Evolutionary conservation across 108 stramenopile genomes (phyloP), one percentile per base, ranked within the genome.

Genomic region (Conticribra guillardii): DNA sequence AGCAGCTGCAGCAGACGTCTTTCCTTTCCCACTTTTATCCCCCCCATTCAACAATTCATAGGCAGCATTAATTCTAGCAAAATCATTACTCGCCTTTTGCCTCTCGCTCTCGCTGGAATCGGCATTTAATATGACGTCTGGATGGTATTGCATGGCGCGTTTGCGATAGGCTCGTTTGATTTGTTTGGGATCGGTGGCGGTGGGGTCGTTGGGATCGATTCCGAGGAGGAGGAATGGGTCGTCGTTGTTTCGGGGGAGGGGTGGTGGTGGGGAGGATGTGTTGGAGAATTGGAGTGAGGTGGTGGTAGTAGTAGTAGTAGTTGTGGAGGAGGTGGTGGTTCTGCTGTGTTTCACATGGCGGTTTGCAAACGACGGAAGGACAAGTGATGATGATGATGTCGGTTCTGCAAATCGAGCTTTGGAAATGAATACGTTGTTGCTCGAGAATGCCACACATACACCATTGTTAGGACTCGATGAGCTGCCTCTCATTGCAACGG

Each of bases 21-120:
- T 52, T 15, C 78, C 64, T 30, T 48, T 54, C 14, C 48, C 74
- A 44, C 72, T 57, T 30, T 48, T 54, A 4, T 33, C 74, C 30
- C 72, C 80, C 19, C 90, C 90, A 8, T 60, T 76, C 57, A 94
- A 59, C 48, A 81, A 70, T 44, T 85, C 84, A 54, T 92, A 95
- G 26, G 94, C 94, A 30, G 86, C 75, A 76, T 91, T 90, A 53
- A 95, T 90, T 45, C 84, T 84, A 26, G 89, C 94, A 72, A 95
- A 95, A 27, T 76, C 76, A 65, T 88, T 86, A 51, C 72, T 81
- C 34, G 94, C 94, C 44, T 63, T 33, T 32, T 85, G 79, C 50
- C 89, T 84, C 67, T 91, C 90, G 57, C 70, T 75, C 0, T 64
- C 64, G 1, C 87, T 69, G 19, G 80, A 84, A 53, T 89, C 76